Base-by-base conservation (phyloP, 1,139 yeast species). In the Pichia sp. region DNA sequence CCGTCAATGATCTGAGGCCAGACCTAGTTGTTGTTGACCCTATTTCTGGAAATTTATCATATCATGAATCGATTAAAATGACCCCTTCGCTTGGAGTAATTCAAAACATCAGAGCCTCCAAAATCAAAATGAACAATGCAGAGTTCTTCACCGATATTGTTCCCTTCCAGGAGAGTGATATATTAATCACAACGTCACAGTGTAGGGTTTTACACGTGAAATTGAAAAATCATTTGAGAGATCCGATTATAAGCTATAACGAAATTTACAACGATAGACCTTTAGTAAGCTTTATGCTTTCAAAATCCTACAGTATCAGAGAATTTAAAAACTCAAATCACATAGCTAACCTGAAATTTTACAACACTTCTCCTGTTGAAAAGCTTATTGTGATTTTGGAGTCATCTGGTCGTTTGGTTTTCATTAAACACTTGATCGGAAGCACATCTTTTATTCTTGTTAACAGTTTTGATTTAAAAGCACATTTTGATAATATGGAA, bases 121-220 rank as follows among this genome's bases (percentile, higher is more conserved):
- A 52, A 6, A 48, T 77, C 23, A 66, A 64, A 4, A 56, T 79
- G 14, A 54, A 61, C 9, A 69, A 67, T 36, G 72, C 74, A 23
- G 94, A 84, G 55, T 61, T 61, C 37, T 67, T 85, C 21, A 74
- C 78, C 1, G 57, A 69, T 34, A 73, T 81, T 2, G 74, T 77
- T 46, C 76, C 74, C 47, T 70, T 80, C 14, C 89, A 83, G 50
- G 91, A 93, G 0, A 78, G 84, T 3, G 95, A 95, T 1, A 64
- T 86, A 6, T 67, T 81, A 1, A 59, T 84, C 10, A 74, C 88
- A 5, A 85, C 96, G 0, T 76, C 86, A 5, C 68, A 74, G 52
- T 86, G 85, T 31, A 66, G 93, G 46, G 74, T 82, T 36, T 59
- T 82, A 11, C 66, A 84, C 38, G 58, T 85, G 4, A 68, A 82